phyloP scores from a whole-genome alignment of 371 early-diverging fungal species.

The Apophysomyces sp. region DNA sequence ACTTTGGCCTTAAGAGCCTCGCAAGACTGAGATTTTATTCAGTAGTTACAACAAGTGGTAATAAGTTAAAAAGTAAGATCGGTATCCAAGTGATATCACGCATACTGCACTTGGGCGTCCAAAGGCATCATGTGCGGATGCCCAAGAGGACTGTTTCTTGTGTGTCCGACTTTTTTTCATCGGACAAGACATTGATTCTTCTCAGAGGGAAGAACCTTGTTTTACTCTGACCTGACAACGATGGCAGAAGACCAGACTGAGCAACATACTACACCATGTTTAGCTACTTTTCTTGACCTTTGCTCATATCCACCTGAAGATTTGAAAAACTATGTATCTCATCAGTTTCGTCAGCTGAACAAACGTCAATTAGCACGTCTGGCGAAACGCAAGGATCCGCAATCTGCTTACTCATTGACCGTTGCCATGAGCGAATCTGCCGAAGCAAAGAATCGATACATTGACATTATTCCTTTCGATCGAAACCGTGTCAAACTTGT shows the following conservation, averaged over 20 bases:
- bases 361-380: conserved; percentile 8
- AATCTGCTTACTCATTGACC: conserved; percentile 4
- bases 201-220: neutral
- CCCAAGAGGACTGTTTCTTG: no score
- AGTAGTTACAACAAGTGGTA: no score
- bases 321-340: neutral
- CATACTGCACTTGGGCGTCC: no score
- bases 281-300: neutral
- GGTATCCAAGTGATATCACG: no score
- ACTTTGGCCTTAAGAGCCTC: no score
- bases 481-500: conserved; percentile 46
- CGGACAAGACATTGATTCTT: no score
- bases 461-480: conserved; percentile 60
- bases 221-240: neutral
- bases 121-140: no score
- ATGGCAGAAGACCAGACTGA: neutral
- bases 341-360: conserved; percentile 13
- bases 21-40: no score
- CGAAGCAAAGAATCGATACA: conserved; percentile 42
- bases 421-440: conserved; percentile 10
- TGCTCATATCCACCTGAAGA: neutral
- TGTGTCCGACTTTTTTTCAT: no score
- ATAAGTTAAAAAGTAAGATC: no score
- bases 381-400: neutral
- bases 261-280: neutral